A percentile compares a stretch with the other conserved stretches of the same genome.
phyloP scores from a whole-genome alignment of 78 protist species.

The Blattamonas nauphoetae region DNA sequence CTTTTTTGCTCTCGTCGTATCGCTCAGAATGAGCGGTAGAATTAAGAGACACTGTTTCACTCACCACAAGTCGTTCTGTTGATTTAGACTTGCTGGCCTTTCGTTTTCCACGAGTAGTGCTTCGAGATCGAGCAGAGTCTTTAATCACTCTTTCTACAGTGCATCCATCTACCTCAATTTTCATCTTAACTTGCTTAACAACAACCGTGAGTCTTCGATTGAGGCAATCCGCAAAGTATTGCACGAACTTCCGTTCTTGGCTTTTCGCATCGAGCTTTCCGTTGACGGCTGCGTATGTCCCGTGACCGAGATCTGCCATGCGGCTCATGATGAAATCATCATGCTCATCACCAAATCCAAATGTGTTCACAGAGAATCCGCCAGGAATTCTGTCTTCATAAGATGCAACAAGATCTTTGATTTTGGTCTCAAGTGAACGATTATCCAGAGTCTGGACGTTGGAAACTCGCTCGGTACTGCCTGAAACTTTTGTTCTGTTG shows the following conservation, averaged over 20 bases:
- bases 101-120: neutral
- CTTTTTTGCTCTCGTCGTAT: neutral
- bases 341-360: neutral
- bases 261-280: neutral
- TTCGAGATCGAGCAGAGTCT: neutral
- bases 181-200: neutral
- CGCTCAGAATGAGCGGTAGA: neutral
- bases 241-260: neutral
- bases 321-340: neutral
- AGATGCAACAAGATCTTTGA: neutral
- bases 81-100: neutral
- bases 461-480: too few relatives aligned
- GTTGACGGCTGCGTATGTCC: neutral
- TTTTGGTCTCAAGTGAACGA: neutral
- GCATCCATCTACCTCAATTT: neutral
- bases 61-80: too few relatives aligned
- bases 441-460: too few relatives aligned
- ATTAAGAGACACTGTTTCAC: neutral
- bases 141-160: neutral
- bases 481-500: too few relatives aligned
- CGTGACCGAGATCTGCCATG: neutral
- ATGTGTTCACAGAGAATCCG: neutral
- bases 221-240: slow-evolving; percentile 8
- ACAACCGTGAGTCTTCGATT: neutral
- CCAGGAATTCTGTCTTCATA: neutral